Conservation (phyloP, 2,329 filamentous ascomycete genomes). For the Aspergillus brunneoviolaceus region DNA sequence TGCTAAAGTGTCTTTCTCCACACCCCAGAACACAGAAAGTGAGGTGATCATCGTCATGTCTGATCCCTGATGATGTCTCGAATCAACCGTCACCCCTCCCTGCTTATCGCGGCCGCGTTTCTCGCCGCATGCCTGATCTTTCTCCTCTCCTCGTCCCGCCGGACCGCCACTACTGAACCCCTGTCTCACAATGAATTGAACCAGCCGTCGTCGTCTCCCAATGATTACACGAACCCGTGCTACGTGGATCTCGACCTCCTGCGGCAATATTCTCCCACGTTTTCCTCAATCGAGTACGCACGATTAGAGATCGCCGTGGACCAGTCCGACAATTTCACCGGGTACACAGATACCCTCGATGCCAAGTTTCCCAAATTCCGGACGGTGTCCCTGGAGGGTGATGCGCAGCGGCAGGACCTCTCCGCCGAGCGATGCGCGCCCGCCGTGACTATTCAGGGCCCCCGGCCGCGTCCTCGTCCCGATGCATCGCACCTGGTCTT, state of each 20-base stretch:
- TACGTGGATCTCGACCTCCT: conserved; percentile 19
- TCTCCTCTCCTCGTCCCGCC: neutral
- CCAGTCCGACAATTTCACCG: conserved; percentile 20
- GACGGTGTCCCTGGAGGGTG: conserved; percentile 23
- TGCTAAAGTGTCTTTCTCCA: neutral
- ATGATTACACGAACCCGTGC: conserved; percentile 12
- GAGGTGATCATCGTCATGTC: conserved; percentile 2
- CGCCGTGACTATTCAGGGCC: conserved; percentile 20
- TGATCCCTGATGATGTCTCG: neutral
- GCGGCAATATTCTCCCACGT: conserved; percentile 15
- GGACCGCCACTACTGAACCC: neutral
- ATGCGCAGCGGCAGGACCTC: conserved; percentile 16
- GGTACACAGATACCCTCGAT: conserved; percentile 15
- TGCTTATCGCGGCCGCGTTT: conserved; percentile 1
- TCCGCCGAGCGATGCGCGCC: conserved; percentile 15
- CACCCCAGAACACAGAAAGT: neutral
- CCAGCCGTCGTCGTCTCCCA: neutral
- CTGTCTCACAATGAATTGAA: neutral
- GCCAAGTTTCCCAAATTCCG: conserved; percentile 14
- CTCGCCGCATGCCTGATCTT: conserved; percentile 6
- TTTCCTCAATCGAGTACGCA: conserved; percentile 13
- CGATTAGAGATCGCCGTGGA: conserved; percentile 20
- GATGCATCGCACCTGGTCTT: conserved; percentile 52
- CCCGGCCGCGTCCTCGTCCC: conserved; percentile 11
- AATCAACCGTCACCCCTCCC: neutral